A percentile compares a stretch with the other conserved stretches of the same genome.
Evolutionary conservation across 495 filamentous ascomycete genomes (phyloP).

Genomic region (Lindgomyces ingoldianus): DNA sequence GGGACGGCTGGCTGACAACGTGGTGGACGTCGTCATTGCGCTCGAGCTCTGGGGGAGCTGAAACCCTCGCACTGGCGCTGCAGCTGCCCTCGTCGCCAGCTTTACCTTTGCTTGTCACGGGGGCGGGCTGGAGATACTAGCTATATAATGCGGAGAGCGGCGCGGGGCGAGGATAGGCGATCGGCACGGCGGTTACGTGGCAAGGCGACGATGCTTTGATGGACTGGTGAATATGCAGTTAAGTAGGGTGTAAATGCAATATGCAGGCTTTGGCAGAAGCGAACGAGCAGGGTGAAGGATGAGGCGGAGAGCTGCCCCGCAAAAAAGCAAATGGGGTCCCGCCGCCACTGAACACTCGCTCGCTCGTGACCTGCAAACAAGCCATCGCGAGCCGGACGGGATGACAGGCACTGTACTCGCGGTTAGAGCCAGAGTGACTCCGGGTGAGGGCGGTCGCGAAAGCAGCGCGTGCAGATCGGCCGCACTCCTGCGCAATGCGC

Average conservation of each 20-base stretch:
- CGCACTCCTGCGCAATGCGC: not conserved
- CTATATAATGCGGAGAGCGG: no score
- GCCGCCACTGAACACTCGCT: not conserved
- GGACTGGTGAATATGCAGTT: no score
- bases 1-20: conserved; percentile 20
- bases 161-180: not conserved
- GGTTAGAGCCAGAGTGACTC: no score
- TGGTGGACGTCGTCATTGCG: conserved; percentile 2
- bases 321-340: conserved; percentile 7
- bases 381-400: no score
- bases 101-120: not conserved
- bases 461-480: not conserved
- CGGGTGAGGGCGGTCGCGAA: not conserved
- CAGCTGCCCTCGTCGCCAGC: not conserved
- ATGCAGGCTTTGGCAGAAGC: no score
- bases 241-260: no score
- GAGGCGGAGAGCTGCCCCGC: conserved; percentile 12
- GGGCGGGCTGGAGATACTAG: not conserved
- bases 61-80: not conserved
- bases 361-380: not conserved
- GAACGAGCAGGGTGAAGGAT: no score
- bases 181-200: not conserved
- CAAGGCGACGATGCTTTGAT: no score
- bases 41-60: not conserved
- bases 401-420: no score